A percentile compares a stretch with the other conserved stretches of the same genome.
Evolutionary conservation across 192 early-diverging fungal species (phyloP).

Genomic region (Hyaloraphidium curvatum): DNA sequence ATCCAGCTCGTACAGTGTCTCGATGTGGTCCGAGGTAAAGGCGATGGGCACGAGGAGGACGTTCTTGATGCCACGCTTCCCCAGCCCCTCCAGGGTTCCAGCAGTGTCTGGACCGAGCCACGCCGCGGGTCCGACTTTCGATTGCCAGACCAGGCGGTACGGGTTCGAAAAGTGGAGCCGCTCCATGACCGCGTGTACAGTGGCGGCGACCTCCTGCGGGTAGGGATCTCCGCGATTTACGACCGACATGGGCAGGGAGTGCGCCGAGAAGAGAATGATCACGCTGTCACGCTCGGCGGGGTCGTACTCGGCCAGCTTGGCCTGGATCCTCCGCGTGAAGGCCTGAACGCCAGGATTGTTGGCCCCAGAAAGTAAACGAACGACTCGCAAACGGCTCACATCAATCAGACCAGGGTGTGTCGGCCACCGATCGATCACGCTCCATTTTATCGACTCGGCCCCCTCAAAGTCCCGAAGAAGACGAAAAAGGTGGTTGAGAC

Average conservation of each 20-base stretch:
- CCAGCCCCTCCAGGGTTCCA: slow-evolving; percentile 55
- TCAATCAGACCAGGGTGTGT: slow-evolving; percentile 70
- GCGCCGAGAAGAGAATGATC: slow-evolving; percentile 83
- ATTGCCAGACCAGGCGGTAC: slow-evolving; percentile 86
- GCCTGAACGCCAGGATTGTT: too few relatives aligned
- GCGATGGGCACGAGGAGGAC: slow-evolving; percentile 80
- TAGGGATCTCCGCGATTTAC: slow-evolving; percentile 86
- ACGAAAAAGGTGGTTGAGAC: slow-evolving; percentile 71
- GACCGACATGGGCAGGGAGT: slow-evolving; percentile 83
- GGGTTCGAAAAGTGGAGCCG: slow-evolving; percentile 52
- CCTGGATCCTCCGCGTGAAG: slow-evolving; percentile 62
- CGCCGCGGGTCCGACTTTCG: slow-evolving; percentile 72
- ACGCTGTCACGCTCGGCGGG: slow-evolving; percentile 42
- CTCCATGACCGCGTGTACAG: slow-evolving; percentile 62
- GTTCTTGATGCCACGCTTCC: slow-evolving; percentile 53
- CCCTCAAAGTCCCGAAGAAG: slow-evolving; percentile 39
- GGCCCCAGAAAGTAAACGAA: too few relatives aligned
- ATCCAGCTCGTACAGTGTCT: slow-evolving; percentile 93
- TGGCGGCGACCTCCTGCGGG: slow-evolving; percentile 66
- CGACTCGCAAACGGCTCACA: slow-evolving; percentile 20
- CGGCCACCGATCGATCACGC: slow-evolving; percentile 89
- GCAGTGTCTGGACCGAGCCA: slow-evolving; percentile 88
- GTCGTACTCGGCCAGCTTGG: slow-evolving; percentile 41
- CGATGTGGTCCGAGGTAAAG: slow-evolving; percentile 92
- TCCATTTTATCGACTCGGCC: slow-evolving; percentile 55